Evolutionary conservation across 495 filamentous ascomycete genomes (phyloP).

Genomic region (Penicillium coffeae): DNA sequence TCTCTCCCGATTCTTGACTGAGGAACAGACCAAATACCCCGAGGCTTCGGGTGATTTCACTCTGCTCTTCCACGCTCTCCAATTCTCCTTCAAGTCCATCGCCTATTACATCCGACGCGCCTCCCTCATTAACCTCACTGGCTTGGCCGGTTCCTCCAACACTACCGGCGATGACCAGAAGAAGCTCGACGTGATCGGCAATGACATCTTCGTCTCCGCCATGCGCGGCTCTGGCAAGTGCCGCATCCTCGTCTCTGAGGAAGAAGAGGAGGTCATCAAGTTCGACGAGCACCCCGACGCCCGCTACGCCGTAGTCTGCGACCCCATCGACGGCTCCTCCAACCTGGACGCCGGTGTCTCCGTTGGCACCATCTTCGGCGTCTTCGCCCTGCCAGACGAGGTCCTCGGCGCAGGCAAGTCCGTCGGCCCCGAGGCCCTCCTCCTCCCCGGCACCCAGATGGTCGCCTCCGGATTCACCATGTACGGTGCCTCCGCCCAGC

Average conservation of each 20-base stretch:
- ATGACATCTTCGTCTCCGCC: conserved; percentile 91
- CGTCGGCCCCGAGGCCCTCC: conserved; percentile 77
- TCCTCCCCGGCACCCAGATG: conserved; percentile 83
- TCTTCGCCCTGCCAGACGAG: conserved; percentile 77
- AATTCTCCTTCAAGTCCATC: conserved; percentile 99
- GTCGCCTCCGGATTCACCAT: conserved; percentile 97
- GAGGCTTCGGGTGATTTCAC: conserved; percentile 99
- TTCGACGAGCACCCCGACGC: conserved; percentile 78
- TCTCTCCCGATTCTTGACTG: conserved; percentile 89
- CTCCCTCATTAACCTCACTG: conserved; percentile 93
- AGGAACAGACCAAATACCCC: conserved; percentile 88
- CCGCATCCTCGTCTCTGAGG: conserved; percentile 88
- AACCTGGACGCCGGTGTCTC: conserved; percentile 98
- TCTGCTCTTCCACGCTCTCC: conserved; percentile 94
- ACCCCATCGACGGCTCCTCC: conserved; percentile 96
- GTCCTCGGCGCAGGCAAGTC: conserved; percentile 53
- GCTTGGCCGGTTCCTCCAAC: conserved; percentile 92
- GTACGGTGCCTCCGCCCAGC: conserved; percentile 95
- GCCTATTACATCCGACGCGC: conserved; percentile 98
- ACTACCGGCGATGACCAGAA: conserved; percentile 97
- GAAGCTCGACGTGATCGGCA: conserved; percentile 98
- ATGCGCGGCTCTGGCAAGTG: conserved; percentile 91
- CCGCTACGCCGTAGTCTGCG: conserved; percentile 92
- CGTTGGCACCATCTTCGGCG: conserved; percentile 95
- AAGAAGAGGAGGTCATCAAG: conserved; percentile 86